Evolutionary conservation across 1,139 yeast genomes (phyloP), one percentile per base, ranked within the genome.

Genomic region (Scheffersomyces lignicola): DNA sequence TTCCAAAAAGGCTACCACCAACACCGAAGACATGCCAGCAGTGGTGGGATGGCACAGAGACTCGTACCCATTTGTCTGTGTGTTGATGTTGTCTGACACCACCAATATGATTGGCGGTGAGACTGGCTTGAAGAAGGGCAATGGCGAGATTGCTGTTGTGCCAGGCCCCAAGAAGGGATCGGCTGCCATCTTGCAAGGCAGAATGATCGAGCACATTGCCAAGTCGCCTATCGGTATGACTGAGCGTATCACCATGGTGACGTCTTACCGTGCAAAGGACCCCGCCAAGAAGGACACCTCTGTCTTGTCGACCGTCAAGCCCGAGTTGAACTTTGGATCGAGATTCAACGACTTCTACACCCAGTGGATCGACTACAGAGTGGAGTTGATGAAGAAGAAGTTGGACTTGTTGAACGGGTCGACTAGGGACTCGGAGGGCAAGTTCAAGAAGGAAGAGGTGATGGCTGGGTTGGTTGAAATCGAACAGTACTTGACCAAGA

Each of bases 61-160:
- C 51, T 69, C 78, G 24, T 76, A 75, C 38, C 83, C 82, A 8
- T 75, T 75, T 52, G 83, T 78, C n/a, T 77, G 82, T 55, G 83
- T 78, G 13, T 60, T 78, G 36, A 78, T 78, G 83, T 51, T 78
- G 26, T 69, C 78, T 27, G 81, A 76, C 48, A 76, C 83, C 11
- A 45, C 71, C 7, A 55, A 61, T 25, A 76, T 78, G 83, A 58
- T 71, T 51, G 83, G 82, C 13, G 83, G 83, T 31, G 82, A 76
- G 49, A 78, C 83, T 3, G 64, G 73, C 15, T 60, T 74, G 44
- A 62, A 73, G 46, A 73, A 65, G 57, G 78, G 78, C 12, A 69
- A 65, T 28, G 42, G 31, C 6, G 42, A 62, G 29, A 52, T 76
- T 33, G 69, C 69, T 1, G 59, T 62, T 9, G 78, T 77, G 24